A percentile compares a stretch with the other conserved stretches of the same genome.
Conservation (phyloP, 2,329 filamentous ascomycete genomes). For the Aspergillus persii region DNA sequence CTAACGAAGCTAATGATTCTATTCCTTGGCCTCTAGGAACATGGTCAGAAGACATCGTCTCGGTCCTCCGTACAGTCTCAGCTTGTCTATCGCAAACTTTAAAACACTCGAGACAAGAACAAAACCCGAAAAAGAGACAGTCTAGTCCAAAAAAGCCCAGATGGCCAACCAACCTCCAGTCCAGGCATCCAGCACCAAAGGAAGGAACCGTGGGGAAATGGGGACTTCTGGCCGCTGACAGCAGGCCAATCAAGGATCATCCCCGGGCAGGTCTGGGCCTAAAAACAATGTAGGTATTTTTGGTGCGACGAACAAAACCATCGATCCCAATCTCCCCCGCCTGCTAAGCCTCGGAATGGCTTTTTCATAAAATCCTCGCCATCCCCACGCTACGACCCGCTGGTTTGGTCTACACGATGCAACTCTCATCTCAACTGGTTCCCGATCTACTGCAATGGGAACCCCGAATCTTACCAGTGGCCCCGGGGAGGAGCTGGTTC, state of each 20-base stretch:
- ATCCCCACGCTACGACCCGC: background rate
- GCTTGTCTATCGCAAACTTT: background rate
- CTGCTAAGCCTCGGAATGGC: background rate
- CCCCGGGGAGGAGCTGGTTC: conserved; percentile 1
- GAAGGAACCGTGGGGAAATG: background rate
- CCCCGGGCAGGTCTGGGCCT: background rate
- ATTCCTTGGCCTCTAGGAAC: background rate
- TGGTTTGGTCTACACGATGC: background rate
- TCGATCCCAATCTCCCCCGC: background rate
- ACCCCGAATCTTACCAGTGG: conserved; percentile 9
- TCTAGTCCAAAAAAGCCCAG: background rate
- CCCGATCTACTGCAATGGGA: conserved; percentile 14
- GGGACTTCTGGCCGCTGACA: conserved; percentile 1
- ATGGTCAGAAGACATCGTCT: background rate
- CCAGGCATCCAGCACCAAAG: background rate
- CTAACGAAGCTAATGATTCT: background rate
- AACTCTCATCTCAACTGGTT: background rate
- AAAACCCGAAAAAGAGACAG: background rate
- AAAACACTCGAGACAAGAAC: background rate
- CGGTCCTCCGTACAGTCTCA: background rate
- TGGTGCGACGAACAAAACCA: background rate
- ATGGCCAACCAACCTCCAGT: background rate
- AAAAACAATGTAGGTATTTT: background rate
- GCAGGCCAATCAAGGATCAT: conserved; percentile 2
- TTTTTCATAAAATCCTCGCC: background rate